Evolutionary conservation across 306 rosid species (phyloP), one percentile per base, ranked within the genome.

Genomic region (Glycine tomentella): DNA sequence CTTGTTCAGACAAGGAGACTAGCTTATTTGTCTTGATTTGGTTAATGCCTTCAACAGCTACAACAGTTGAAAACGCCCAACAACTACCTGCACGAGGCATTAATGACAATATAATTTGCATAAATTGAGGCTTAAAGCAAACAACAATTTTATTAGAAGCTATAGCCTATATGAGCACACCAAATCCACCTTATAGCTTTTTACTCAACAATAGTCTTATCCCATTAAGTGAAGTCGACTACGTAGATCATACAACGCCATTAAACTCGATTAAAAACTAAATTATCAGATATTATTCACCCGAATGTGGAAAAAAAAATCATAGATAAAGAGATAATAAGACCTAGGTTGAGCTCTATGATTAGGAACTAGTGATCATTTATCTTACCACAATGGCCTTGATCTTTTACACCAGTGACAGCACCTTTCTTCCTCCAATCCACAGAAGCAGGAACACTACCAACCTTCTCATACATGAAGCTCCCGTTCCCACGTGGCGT

Each of bases 401-500:
- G 90, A 78, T 89, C 74, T 64, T 89, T 89, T 3, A 87, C 79
- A 25, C 9, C 15, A 55, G 87, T 80, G 3, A 89, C 90, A 4
- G 90, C 88, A 31, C 92, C 90, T 66, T 89, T 87, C 79, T 81
- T 70, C 81, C 92, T 89, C 92, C 92, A 89, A 80, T 89, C 92
- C 64, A 87, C 77, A 15, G 90, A 89, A 61, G 74, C 4, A 15
- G 92, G 89, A 65, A 83, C 81, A 1, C 10, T 48, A 4, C 3
- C 25, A 59, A 74, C 80, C 4, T 82, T 82, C 81, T 80, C 83
- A 13, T 87, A 82, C 92, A 80, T 84, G 84, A 87, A 87, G 25
- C 71, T 64, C 1, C 76, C 84, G 9, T 45, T 80, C 13, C 87
- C 87, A 45, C 50, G 79, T 1, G 72, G 70, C 0, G 68, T 38